Evolutionary conservation across 495 filamentous ascomycete species (phyloP), one percentile per base, ranked within the genome.

Genomic region (Hypoxylon fuscum): DNA sequence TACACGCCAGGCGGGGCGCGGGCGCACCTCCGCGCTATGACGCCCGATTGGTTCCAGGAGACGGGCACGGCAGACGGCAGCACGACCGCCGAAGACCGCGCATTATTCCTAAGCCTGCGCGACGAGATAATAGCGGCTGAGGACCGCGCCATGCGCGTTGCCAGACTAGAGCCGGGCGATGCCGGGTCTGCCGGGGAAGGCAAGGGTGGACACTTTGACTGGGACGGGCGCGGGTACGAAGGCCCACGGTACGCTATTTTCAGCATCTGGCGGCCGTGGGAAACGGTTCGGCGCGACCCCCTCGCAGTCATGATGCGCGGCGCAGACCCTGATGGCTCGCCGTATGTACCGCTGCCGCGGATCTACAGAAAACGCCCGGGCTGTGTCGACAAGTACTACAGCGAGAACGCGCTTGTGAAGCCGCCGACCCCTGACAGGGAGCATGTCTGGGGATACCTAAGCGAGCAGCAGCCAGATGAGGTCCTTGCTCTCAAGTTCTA

Each of bases 391-490:
- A 23, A 46, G 22, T 46, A 46, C 43, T 46, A 46, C 43, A 46
- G 31, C 25, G 43, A 46, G 43, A 46, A 46, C 25, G 43, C 12
- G 43, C 43, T 46, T 11, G 43, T 46, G 43, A 3, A 23, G 12
- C 43, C 43, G 43, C 43, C 25, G 21, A 31, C 43, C 5, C 4
- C 22, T 2, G 43, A 15, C 3, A 15, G n/a, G 22, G 22, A 7
- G 25, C 43, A 46, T 9, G 43, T 46, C 6, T 46, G 43, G 43
- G 43, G 43, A 12, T 46, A 46, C 43, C 1, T 46, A 2, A 27
- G 43, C 43, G 43, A 46, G 43, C 43, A 46, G 43, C n/a, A 73
- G 63, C 70, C 34, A 14, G 45, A 48, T 3, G 45, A 48, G 45
- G 45, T 48, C 1, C 27, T 48, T 5, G 45, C 45, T 21, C 45